phyloP scores from a whole-genome alignment of 2,329 filamentous ascomycete species.

The Cytospora chrysosperma region DNA sequence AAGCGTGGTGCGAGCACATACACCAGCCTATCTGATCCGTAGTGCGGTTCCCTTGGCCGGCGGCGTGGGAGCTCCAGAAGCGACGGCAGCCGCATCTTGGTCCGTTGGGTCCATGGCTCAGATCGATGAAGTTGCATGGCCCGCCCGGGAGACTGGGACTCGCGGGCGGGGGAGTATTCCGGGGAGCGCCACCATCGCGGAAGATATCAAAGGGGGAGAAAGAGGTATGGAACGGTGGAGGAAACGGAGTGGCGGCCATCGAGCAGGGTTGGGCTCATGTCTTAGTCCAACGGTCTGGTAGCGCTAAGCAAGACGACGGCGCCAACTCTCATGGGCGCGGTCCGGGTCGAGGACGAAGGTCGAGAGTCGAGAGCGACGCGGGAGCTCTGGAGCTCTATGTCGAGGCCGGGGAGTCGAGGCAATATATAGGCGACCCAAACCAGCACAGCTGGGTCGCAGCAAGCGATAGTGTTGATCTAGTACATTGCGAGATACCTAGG shows the following conservation, averaged over 20 bases:
- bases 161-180: slow-evolving; percentile 25
- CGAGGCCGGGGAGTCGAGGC: slow-evolving; percentile 5
- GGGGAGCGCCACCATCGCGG: slow-evolving; percentile 40
- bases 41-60: slow-evolving; percentile 33
- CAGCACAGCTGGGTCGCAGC: slow-evolving; percentile 38
- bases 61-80: slow-evolving; percentile 53
- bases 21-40: slow-evolving; percentile 51
- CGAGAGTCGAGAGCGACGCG: background rate
- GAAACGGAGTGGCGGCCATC: slow-evolving; percentile 55
- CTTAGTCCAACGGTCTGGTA: slow-evolving; percentile 29
- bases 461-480: slow-evolving; percentile 29
- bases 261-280: slow-evolving; percentile 37
- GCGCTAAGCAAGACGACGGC: slow-evolving; percentile 11
- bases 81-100: slow-evolving; percentile 59
- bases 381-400: slow-evolving; percentile 21
- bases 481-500: slow-evolving; percentile 34
- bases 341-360: background rate
- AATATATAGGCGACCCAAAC: slow-evolving; percentile 31
- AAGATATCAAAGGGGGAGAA: slow-evolving; percentile 55
- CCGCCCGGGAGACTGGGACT: slow-evolving; percentile 46
- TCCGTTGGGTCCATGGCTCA: slow-evolving; percentile 51
- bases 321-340: slow-evolving; percentile 5
- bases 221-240: slow-evolving; percentile 42
- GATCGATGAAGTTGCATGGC: slow-evolving; percentile 57
- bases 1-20: slow-evolving; percentile 64